Evolutionary conservation across 2,329 filamentous ascomycete genomes (phyloP).

Genomic region (Phyllosticta paracitricarpa): DNA sequence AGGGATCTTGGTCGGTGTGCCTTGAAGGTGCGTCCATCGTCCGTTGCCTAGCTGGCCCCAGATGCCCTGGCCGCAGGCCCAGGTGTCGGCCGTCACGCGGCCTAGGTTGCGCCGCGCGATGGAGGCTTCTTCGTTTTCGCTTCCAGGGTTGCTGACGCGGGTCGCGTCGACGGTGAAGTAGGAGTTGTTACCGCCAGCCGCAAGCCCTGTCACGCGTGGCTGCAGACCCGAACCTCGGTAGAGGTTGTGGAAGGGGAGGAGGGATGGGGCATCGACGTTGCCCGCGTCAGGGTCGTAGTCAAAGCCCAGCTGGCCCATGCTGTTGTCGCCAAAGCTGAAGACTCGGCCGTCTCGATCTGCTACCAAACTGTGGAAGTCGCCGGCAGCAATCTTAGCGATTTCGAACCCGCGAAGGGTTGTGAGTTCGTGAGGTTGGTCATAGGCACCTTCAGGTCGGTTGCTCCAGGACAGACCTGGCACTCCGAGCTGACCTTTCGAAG

Average conservation of each 20-base stretch:
- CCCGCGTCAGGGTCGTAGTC: conserved; percentile 53
- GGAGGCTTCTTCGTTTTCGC: conserved; percentile 16
- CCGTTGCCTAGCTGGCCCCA: conserved; percentile 75
- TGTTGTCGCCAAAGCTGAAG: conserved; percentile 87
- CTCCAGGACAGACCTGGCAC: conserved; percentile 73
- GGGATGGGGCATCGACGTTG: conserved; percentile 58
- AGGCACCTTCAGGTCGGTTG: conserved; percentile 64
- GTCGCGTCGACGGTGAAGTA: conserved; percentile 79
- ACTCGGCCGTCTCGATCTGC: conserved; percentile 66
- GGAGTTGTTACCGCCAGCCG: conserved; percentile 76
- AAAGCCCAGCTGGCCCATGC: conserved; percentile 82
- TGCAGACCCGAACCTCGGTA: conserved; percentile 57
- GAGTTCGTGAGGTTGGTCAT: conserved; percentile 76
- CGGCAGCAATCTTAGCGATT: conserved; percentile 65
- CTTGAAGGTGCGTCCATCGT: conserved; percentile 80
- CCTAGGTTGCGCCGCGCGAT: conserved; percentile 34
- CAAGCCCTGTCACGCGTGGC: conserved; percentile 63
- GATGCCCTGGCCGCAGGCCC: conserved; percentile 80
- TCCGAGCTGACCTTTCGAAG: conserved; percentile 76
- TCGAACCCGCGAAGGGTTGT: conserved; percentile 59
- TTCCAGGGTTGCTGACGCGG: conserved; percentile 40
- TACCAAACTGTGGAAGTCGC: conserved; percentile 77
- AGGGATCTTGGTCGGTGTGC: conserved; percentile 69
- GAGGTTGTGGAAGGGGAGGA: conserved; percentile 59
- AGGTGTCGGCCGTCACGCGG: conserved; percentile 63